Percentiles rank a stretch among this genome's conserved stretches.
phyloP scores from a whole-genome alignment of 768 basidiomycete genomes.

The Leccinum fibrillosum region DNA sequence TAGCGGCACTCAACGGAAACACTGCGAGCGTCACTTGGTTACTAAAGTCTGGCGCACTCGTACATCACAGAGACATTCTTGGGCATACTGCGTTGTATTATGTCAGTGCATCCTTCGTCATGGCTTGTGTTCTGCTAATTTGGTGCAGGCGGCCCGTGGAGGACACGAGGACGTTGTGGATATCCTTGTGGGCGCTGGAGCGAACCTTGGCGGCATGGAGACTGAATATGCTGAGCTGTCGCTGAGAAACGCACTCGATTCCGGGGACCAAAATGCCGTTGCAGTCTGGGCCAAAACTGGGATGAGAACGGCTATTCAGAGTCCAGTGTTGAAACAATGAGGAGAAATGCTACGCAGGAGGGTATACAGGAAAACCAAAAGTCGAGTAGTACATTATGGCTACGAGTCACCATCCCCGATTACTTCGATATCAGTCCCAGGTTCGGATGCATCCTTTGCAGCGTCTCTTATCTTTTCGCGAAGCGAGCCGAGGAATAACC shows the following conservation, averaged over 20 bases:
- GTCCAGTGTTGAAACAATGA: slow-evolving; percentile 1
- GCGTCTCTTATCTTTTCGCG: slow-evolving; percentile 47
- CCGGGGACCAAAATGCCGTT: slow-evolving; percentile 43
- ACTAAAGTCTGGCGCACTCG: slow-evolving; percentile 72
- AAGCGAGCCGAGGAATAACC: slow-evolving; percentile 63
- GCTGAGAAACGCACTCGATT: slow-evolving; percentile 32
- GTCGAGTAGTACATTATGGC: neutral
- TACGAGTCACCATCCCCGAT: slow-evolving; percentile 17
- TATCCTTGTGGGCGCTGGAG: slow-evolving; percentile 67
- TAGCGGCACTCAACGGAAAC: slow-evolving; percentile 71
- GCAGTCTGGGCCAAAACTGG: slow-evolving; percentile 60
- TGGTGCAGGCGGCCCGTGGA: slow-evolving; percentile 67
- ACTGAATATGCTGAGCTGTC: slow-evolving; percentile 54
- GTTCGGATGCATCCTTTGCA: slow-evolving; percentile 20
- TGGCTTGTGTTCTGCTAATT: neutral
- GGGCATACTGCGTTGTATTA: slow-evolving; percentile 87
- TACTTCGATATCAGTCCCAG: slow-evolving; percentile 25
- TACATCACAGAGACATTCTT: slow-evolving; percentile 74
- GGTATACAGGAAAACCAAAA: slow-evolving; percentile 15
- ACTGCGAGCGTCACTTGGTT: slow-evolving; percentile 41
- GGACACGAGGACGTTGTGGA: slow-evolving; percentile 60
- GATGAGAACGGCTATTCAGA: slow-evolving; percentile 9
- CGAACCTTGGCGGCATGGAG: slow-evolving; percentile 67
- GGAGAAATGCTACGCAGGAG: slow-evolving; percentile 7
- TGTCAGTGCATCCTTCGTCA: slow-evolving; percentile 38